These are phyloP conservation scores for Talaromyces thailandensis DNA, from an alignment of 495 filamentous ascomycete species.

Conservation along the genomic window DNA sequence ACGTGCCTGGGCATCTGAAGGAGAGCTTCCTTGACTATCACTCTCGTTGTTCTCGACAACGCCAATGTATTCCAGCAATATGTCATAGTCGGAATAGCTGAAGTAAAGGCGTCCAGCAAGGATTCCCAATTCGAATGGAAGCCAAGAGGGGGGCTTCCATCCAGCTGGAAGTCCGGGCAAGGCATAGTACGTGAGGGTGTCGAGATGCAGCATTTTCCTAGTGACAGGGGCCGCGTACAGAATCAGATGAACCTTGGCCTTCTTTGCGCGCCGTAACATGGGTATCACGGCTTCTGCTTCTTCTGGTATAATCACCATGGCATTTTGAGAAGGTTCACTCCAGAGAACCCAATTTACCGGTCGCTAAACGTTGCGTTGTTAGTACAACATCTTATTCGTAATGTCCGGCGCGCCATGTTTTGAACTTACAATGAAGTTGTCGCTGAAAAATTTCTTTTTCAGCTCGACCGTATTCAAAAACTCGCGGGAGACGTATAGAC, in stretches of 20 bases:
- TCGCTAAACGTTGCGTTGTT: slow-evolving; percentile 18
- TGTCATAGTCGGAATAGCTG: slow-evolving; percentile 28
- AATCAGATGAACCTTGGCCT: slow-evolving; percentile 26
- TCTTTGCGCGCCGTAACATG: slow-evolving; percentile 15
- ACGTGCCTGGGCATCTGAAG: not conserved
- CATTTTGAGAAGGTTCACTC: slow-evolving; percentile 22
- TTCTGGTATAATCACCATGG: slow-evolving; percentile 43
- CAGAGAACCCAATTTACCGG: slow-evolving; percentile 43
- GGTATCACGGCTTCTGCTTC: slow-evolving; percentile 44
- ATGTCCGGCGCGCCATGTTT: not conserved
- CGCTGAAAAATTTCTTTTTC: slow-evolving; percentile 12
- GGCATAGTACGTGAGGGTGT: slow-evolving; percentile 35
- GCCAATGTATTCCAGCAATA: slow-evolving; percentile 5
- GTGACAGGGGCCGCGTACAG: slow-evolving; percentile 46
- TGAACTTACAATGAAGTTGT: slow-evolving; percentile 29
- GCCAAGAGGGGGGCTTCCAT: slow-evolving; percentile 30
- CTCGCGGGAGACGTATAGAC: slow-evolving; percentile 29
- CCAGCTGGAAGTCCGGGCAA: slow-evolving; percentile 31
- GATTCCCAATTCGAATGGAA: slow-evolving; percentile 45
- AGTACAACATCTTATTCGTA: not conserved
- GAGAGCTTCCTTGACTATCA: not conserved
- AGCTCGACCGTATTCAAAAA: slow-evolving; percentile 27
- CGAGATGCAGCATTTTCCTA: slow-evolving; percentile 43
- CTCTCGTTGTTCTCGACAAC: not conserved
- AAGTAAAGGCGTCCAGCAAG: slow-evolving; percentile 49